Base-by-base conservation (phyloP, 2,329 filamentous ascomycete genomes). In the Phoma herbarum region DNA sequence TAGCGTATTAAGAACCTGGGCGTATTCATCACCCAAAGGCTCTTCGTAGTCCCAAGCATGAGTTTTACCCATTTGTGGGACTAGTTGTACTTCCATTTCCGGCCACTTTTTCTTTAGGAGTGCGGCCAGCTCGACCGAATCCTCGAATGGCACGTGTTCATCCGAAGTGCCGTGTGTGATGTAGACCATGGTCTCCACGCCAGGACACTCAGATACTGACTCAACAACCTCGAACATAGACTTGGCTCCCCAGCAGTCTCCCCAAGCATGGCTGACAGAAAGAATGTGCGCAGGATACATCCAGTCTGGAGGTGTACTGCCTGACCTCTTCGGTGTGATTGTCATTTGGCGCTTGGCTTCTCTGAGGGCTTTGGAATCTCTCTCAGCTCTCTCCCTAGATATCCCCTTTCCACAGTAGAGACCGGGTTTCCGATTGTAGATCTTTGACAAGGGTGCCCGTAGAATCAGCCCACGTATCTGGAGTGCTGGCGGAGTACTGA, bases 241-340 rank as follows among this genome's bases (percentile, higher is more conserved):
- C 10, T 18, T 18, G 14, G 39, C 39, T 25, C 39, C n/a, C 39
- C 39, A 43, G 10, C 11, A n/a, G 12, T 43, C 22, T n/a, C 22
- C 39, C 39, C 39, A 43, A n/a, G 11, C 10, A 25, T 43, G 39
- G n/a, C 39, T 22, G 39, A 43, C 39, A n/a, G 39, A 43, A 43
- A 25, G 20, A 25, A 11, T 12, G 39, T 43, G 20, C 10, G 39
- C 39, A 18, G 10, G 10, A 20, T 22, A 43, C 39, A 43, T 43
- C 12, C 39, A 14, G 22, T 20, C 22, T n/a, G 39, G 39, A 20
- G 39, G 39, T 12, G 11, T 25, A 12, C 14, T 43, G 20, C 39
- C 20, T 43, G 39, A 20, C 20, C 39, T 43, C n/a, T 11, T 14
- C n/a, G n/a, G 11, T 25, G 11, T 43, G 18, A 43, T n/a, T 18